A percentile compares a stretch with the other conserved stretches of the same genome.
Conservation (phyloP, 2,329 filamentous ascomycete species). For the Didymella lethalis region DNA sequence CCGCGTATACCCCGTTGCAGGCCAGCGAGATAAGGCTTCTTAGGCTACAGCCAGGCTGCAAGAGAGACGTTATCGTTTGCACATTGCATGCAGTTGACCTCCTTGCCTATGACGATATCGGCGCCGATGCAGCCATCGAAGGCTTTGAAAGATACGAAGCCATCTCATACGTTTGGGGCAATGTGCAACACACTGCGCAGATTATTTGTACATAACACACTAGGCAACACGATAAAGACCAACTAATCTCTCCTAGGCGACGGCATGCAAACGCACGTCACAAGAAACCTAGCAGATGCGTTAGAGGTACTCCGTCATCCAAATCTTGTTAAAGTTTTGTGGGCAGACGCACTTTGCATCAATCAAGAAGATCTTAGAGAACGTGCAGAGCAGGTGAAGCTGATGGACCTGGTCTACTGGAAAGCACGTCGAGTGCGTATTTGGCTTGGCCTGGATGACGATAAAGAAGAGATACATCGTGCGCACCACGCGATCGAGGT, state of each 20-base stretch:
- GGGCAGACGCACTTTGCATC: slow-evolving; percentile 28
- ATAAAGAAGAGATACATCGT: neutral
- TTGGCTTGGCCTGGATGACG: slow-evolving; percentile 9
- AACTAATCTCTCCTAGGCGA: neutral
- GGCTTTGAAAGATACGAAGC: slow-evolving; percentile 7
- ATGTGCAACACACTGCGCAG: neutral
- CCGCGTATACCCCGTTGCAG: neutral
- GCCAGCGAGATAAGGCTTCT: slow-evolving; percentile 3
- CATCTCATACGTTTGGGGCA: slow-evolving; percentile 19
- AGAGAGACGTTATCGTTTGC: neutral
- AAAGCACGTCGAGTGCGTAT: slow-evolving; percentile 8
- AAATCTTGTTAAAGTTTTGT: slow-evolving; percentile 1
- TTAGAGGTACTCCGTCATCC: slow-evolving; percentile 4
- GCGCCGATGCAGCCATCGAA: neutral
- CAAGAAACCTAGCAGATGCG: neutral
- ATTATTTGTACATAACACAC: neutral
- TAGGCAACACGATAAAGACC: neutral
- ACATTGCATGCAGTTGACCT: neutral
- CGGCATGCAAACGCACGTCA: neutral
- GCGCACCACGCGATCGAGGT: neutral
- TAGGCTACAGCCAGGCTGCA: neutral
- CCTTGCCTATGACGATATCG: slow-evolving; percentile 6
- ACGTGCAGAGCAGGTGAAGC: slow-evolving; percentile 16
- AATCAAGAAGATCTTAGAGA: slow-evolving; percentile 22
- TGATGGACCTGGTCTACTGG: slow-evolving; percentile 25